These are phyloP conservation scores for Sarocladium kiliense DNA, from an alignment of 2,329 filamentous ascomycete genomes.

Conservation along the genomic window DNA sequence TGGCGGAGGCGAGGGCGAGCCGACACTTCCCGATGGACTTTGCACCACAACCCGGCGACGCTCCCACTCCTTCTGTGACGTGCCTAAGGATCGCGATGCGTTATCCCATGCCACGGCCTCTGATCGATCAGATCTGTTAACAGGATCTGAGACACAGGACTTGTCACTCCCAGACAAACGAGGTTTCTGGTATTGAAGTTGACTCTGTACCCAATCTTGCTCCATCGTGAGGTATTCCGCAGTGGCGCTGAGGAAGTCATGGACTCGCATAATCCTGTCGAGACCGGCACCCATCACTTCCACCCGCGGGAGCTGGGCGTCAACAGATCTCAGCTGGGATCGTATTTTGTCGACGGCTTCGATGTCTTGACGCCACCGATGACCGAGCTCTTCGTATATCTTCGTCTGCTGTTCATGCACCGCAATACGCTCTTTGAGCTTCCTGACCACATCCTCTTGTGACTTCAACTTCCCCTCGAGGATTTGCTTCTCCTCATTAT, in stretches of 20 bases:
- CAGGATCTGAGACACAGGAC: neutral
- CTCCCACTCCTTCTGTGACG: slow-evolving; percentile 11
- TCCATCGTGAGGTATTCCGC: slow-evolving; percentile 23
- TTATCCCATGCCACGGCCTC: neutral
- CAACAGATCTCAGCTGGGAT: slow-evolving; percentile 18
- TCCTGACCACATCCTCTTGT: neutral
- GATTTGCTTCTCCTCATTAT: neutral
- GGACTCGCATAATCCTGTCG: slow-evolving; percentile 21
- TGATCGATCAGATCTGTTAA: neutral
- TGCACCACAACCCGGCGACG: slow-evolving; percentile 27
- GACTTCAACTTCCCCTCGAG: slow-evolving; percentile 16
- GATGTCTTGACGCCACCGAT: slow-evolving; percentile 24
- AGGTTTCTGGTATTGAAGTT: slow-evolving; percentile 15
- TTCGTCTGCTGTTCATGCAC: slow-evolving; percentile 12
- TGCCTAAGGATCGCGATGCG: neutral
- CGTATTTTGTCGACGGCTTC: slow-evolving; percentile 19
- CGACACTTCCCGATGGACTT: slow-evolving; percentile 20
- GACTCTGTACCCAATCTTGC: slow-evolving; percentile 22
- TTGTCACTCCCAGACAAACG: no score
- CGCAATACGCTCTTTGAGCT: neutral
- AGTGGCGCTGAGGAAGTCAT: slow-evolving; percentile 22
- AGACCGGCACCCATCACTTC: slow-evolving; percentile 20
- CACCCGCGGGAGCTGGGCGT: slow-evolving; percentile 18
- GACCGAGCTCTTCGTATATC: slow-evolving; percentile 15
- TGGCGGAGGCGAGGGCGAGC: slow-evolving; percentile 20